A percentile compares a stretch with the other conserved stretches of the same genome.
Conservation (phyloP, 1,284 basidiomycete genomes). For the Butyriboletus regius region DNA sequence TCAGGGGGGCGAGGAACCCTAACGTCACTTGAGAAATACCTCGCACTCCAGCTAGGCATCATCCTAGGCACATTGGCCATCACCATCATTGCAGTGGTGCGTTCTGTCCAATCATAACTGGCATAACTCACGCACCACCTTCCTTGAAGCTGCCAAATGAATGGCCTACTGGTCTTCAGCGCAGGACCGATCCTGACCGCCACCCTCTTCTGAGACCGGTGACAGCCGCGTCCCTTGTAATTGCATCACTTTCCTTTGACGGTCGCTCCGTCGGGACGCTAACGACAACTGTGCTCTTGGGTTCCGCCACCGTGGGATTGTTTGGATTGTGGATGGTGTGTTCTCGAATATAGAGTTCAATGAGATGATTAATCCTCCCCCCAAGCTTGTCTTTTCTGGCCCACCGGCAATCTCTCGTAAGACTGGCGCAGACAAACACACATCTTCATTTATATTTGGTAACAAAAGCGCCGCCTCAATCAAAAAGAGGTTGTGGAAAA, state of each 20-base stretch:
- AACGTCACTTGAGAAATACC: conserved; percentile 60
- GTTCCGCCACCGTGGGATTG: conserved; percentile 47
- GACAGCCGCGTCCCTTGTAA: conserved; percentile 44
- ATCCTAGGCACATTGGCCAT: conserved; percentile 48
- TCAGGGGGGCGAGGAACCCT: conserved; percentile 40
- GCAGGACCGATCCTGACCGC: conserved; percentile 18
- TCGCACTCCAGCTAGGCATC: conserved; percentile 57
- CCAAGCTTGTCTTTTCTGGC: conserved; percentile 57
- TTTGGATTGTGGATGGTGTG: conserved; percentile 70
- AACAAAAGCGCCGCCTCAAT: conserved; percentile 65
- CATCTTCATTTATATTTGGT: conserved; percentile 68
- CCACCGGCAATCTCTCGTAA: conserved; percentile 54
- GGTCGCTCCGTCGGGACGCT: conserved; percentile 52
- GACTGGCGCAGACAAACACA: conserved; percentile 73
- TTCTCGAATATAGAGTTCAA: conserved; percentile 19
- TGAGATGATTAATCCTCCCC: conserved; percentile 12
- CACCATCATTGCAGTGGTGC: conserved; percentile 55
- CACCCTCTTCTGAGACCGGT: conserved; percentile 63
- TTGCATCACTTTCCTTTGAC: conserved; percentile 62
- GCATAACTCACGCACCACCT: background rate
- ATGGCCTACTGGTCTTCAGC: conserved; percentile 29
- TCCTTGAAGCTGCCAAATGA: conserved; percentile 40
- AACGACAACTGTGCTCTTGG: conserved; percentile 44
- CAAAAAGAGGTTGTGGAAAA: conserved; percentile 62
- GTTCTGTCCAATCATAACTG: conserved; percentile 8